Conservation (phyloP, 169 alveolate genomes). For the Plasmodium malariae region DNA sequence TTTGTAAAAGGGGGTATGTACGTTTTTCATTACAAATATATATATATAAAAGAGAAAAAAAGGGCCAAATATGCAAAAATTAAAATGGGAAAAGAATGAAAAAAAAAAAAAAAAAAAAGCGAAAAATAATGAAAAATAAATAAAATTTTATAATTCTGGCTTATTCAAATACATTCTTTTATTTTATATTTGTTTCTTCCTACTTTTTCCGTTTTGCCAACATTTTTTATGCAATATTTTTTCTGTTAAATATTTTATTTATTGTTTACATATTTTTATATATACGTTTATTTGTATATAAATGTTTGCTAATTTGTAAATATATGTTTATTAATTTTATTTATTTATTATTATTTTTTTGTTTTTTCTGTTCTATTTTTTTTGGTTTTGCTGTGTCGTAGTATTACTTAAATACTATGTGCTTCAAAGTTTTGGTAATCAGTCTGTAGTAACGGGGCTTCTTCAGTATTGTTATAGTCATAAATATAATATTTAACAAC, state of each 20-base stretch:
- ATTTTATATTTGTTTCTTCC: no score
- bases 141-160: neutral
- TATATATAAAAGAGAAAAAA: neutral
- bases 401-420: conserved; percentile 19
- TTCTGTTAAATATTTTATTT: no score
- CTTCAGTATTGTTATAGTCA: conserved; percentile 34
- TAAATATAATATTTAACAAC: conserved; percentile 33
- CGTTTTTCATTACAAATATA: conserved; percentile 8
- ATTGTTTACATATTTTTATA: no score
- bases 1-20: neutral
- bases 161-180: no score
- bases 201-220: no score
- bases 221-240: no score
- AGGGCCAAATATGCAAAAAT: neutral
- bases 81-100: no score
- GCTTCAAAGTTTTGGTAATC: conserved; percentile 63
- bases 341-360: neutral
- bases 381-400: neutral
- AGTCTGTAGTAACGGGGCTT: conserved; percentile 7
- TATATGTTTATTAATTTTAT: neutral
- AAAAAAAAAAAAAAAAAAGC: neutral
- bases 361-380: neutral
- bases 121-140: conserved; percentile 21
- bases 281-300: conserved; percentile 3
- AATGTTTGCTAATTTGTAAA: neutral